Base-by-base conservation (phyloP, 2,329 filamentous ascomycete species). In the Cladosporium sp. region DNA sequence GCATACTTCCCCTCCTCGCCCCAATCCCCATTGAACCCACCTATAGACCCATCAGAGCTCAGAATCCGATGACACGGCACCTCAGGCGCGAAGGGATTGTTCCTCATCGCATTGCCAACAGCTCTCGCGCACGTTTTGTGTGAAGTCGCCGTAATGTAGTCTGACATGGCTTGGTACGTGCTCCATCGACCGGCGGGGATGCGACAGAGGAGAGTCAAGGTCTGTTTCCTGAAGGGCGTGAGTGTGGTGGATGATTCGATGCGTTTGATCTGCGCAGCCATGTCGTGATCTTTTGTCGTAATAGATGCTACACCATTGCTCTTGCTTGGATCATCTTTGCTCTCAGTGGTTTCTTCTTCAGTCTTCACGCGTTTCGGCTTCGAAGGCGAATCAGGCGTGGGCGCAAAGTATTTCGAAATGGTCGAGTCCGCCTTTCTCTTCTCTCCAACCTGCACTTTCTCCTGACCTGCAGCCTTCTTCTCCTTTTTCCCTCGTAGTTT, bases 1-100 rank as follows among this genome's bases (percentile, higher is more conserved):
- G 78, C 78, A 72, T 78, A 76, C 68, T 78, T 77, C 5, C 79
- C 80, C n/a, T 79, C 74, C 65, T 80, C 79, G 29, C 79, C 78
- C 81, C 82, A 82, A 37, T 78, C 76, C 16, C 84, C 84, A 44
- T 81, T 79, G 70, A 85, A 86, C 12, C 84, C 84, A 18, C 84
- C 83, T 23, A 86, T 74, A 7, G 74, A 70, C 14, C 75, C 74
- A 58, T 74, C 74, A 18, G 71, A 71, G 16, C 76, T 76, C 57
- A 78, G 63, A 6, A 78, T 74, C 3, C 79, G 70, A 67, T 81
- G 79, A 58, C 79, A 81, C 0, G 79, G 79, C 5, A 81, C 78
- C 21, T 77, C 74, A 1, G 79, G 79, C 8, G 79, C 78, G 55
- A 79, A 80, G 0, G 79, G 78, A 61, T 80, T 80, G 61, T 77